Conservation (phyloP, 139 green algal species). For the Trebouxia sp. region DNA sequence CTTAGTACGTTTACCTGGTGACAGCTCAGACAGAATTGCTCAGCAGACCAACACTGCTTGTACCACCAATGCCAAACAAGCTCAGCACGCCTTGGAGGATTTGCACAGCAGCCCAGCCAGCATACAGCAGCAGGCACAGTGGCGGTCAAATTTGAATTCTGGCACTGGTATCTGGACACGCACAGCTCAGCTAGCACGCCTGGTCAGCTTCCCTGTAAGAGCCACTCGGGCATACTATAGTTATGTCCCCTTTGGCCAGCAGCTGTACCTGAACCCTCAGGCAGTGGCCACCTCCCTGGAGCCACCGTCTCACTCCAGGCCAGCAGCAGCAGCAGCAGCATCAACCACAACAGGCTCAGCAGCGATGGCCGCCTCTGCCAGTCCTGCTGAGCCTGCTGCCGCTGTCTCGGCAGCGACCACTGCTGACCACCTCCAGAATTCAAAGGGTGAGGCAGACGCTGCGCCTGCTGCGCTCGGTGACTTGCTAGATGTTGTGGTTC, state of each 20-base stretch:
- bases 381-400: background rate
- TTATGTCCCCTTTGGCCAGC: constrained; percentile 31
- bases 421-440: too few relatives aligned
- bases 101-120: background rate
- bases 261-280: constrained; percentile 27
- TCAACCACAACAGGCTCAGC: background rate
- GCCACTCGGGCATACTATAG: constrained; percentile 12
- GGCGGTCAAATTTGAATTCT: background rate
- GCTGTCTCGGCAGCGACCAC: too few relatives aligned
- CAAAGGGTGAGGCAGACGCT: background rate
- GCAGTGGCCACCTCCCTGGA: background rate
- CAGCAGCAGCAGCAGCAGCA: background rate
- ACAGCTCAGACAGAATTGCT: too few relatives aligned
- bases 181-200: background rate
- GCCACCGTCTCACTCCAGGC: background rate
- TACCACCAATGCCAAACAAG: background rate
- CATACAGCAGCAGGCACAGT: background rate
- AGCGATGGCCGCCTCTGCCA: background rate
- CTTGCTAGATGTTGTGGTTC: background rate
- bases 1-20: too few relatives aligned
- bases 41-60: background rate
- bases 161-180: background rate
- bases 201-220: constrained; percentile 20
- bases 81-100: too few relatives aligned
- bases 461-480: background rate